Evolutionary conservation across 257 asterid genomes (phyloP), one percentile per base, ranked within the genome.

Genomic region (Solanum chilense): DNA sequence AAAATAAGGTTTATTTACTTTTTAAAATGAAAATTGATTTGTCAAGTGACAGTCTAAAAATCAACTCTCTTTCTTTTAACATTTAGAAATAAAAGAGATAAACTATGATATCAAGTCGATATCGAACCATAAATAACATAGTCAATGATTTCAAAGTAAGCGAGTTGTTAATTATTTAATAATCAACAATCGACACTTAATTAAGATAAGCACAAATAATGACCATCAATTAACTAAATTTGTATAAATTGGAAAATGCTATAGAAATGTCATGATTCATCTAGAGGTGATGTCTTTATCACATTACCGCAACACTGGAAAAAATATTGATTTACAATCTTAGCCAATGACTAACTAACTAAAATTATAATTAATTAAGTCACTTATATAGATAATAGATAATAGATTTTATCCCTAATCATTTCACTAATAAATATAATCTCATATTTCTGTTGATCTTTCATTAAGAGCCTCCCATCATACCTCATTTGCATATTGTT

Each of bases 391-490:
- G 25, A 27, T 80, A 12, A 3, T 41, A 45, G 20, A 13, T 42
- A n/a, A 27, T 16, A 21, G 35, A 80, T 18, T 47, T 27, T 49
- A 47, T 80, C 68, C n/a, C 12, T 80, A 66, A 60, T 60, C 85
- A 75, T 82, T 62, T 69, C 37, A 83, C 2, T 81, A 47, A 56
- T 88, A 41, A 84, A 84, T 56, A 16, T 56, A 16, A 64, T 31
- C 8, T 80, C 12, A n/a, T 29, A 44, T 82, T 42, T 25, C 23
- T 52, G 62, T 52, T 52, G 62, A 52, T 52, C 62, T 76, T 62
- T 60, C 44, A 20, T 86, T 82, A 29, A 76, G 80, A 62, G 44
- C 29, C 89, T 86, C n/a, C 90, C 82, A 88, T 91, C 88, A 84
- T 13, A 47, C 85, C 68, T 80, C 15, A 80, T 27, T 47, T 47